Evolutionary conservation across 257 asterid genomes (phyloP), one percentile per base, ranked within the genome.

Genomic region (Penstemon davidsonii): DNA sequence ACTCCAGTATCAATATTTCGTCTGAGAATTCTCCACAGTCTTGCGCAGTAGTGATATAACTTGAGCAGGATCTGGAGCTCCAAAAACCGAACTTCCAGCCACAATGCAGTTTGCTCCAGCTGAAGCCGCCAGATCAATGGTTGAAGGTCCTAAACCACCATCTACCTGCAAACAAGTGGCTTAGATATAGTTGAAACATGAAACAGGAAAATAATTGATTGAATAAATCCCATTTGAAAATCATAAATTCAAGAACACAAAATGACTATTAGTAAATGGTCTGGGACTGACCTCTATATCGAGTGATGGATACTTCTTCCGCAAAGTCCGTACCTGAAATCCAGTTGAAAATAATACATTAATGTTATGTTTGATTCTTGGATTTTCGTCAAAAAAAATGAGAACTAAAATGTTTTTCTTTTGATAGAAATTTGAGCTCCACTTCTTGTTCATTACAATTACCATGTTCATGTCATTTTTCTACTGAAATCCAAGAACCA

Each of bases 61-160:
- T 33, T 82, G 83, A 68, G 92, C 89, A 38, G 98, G 96, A 72
- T 92, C 85, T 5, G 95, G 47, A 69, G 96, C 92, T 70, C 96
- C 98, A 67, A 92, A 92, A 37, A 92, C 92, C 0, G 96, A 92
- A 76, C 95, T 89, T 68, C 98, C 96, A 2, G 95, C 96, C 39
- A 92, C 98, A 46, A 89, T 84, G 80, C 96, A 87, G 87, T 89
- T 89, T 43, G 98, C 98, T 53, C 96, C 96, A 4, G 95, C 96
- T 47, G 89, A 69, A 25, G 98, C 79, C 5, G 96, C 96, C 44
- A 68, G 33, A 68, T 84, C 91, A 50, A 89, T 87, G 8, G 96
- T 89, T 73, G 96, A 84, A 75, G 96, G 96, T 68, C 96, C 98
- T 75, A 92, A 80, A 72, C 96, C 96, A 68, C 96, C 98, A 69